Evolutionary conservation across 192 early-diverging fungal genomes (phyloP).

Genomic region (Gonapodya prolifera): DNA sequence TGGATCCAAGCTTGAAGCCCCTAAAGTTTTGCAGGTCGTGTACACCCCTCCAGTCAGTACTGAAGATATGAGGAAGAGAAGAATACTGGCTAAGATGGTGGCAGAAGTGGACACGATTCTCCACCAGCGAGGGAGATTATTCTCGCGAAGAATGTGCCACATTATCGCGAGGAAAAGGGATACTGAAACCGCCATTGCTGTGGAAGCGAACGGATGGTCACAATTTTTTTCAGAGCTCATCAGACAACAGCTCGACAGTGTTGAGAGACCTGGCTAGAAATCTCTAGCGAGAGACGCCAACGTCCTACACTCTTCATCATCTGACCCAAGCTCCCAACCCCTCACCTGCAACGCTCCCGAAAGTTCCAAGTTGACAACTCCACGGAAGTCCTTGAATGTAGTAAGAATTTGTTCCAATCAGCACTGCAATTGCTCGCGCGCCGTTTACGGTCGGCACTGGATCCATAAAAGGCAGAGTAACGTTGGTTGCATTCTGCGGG

Average conservation of each 20-base stretch:
- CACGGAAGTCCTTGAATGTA: background rate
- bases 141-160: background rate
- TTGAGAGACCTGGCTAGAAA: no score
- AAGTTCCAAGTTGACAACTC: background rate
- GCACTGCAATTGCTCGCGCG: background rate
- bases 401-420: background rate
- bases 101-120: background rate
- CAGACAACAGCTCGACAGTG: no score
- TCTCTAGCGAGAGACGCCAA: no score
- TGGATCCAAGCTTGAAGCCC: background rate
- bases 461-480: background rate
- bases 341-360: background rate
- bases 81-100: background rate
- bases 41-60: background rate
- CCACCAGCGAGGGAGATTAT: background rate
- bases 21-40: background rate
- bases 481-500: background rate
- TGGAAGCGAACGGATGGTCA: no score
- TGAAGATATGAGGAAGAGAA: background rate
- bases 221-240: no score
- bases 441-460: background rate
- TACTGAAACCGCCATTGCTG: background rate
- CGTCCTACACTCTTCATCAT: no score
- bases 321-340: no score
- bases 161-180: background rate